A percentile compares a stretch with the other conserved stretches of the same genome.
Evolutionary conservation across 257 asterid species (phyloP).

Genomic region (Phtheirospermum japonicum): DNA sequence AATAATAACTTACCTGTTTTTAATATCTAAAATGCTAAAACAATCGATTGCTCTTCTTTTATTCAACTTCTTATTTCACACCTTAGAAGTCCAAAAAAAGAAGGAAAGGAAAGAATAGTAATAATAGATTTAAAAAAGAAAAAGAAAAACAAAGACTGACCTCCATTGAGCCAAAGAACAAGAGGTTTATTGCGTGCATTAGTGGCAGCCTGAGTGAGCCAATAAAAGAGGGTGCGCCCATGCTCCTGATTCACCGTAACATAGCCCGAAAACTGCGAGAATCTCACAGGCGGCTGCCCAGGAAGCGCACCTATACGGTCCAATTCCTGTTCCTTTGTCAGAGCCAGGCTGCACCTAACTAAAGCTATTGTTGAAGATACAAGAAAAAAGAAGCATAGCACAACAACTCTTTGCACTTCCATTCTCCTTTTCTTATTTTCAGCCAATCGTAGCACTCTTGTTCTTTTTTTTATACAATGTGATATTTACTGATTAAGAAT

Average conservation of each 20-base stretch:
- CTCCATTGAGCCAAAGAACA: slow-evolving; percentile 92
- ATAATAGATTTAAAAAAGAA: background rate
- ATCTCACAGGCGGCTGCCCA: slow-evolving; percentile 66
- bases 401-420: slow-evolving; percentile 23
- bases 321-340: slow-evolving; percentile 47
- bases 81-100: no score
- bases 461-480: background rate
- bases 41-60: no score
- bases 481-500: background rate
- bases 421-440: background rate
- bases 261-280: slow-evolving; percentile 75
- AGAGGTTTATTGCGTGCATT: slow-evolving; percentile 53
- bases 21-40: no score
- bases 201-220: slow-evolving; percentile 62
- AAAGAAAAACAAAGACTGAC: slow-evolving; percentile 25
- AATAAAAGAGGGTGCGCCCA: slow-evolving; percentile 74
- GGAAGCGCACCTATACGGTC: slow-evolving; percentile 60
- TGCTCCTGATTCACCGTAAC: slow-evolving; percentile 55
- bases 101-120: no score
- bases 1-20: no score
- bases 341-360: background rate
- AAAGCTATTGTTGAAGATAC: slow-evolving; percentile 11
- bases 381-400: slow-evolving; percentile 13
- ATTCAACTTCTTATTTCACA: no score
- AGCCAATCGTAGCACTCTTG: background rate